Base-by-base conservation (phyloP, 2,329 filamentous ascomycete species). In the Pseudogymnoascus sp. region DNA sequence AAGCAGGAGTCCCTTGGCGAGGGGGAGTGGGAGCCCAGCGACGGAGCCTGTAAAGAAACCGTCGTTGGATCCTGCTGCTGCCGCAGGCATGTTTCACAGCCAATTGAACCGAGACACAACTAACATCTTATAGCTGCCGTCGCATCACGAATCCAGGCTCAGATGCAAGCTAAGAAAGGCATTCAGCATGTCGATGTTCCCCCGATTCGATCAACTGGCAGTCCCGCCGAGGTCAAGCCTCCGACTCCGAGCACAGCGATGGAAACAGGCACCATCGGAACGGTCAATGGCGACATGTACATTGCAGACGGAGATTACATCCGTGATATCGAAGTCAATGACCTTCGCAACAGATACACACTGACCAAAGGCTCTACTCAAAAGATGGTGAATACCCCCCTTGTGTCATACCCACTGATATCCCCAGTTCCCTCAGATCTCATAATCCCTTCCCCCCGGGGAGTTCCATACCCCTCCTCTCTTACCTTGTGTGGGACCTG, bases 291-390 rank as follows among this genome's bases (percentile, higher is more conserved):
- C 69, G 91, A 95, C 70, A 89, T 96, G 73, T 97, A 97, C 73
- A 89, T 96, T 69, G 89, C 92, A 64, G 94, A 97, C 73, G 94
- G 94, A 70, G 94, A 99, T 76, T 97, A 90, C 74, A 97, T 99
- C 77, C 94, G 95, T 76, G 94, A 99, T 72, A 96, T 99, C 71
- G 94, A 97, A 79, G 91, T 99, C 79, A 99, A 99, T 75, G 93
- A 97, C 76, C 78, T 97, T 71, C 88, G 93, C 66, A 99, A 97
- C 74, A 90, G 93, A 69, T 99, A 99, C 76, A 88, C 92, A 74
- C 82, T 99, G 78, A 99, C 93, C 66, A 97, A 97, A 80, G 91
- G 92, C 71, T 89, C 91, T 70, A 96, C 91, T 67, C 94, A 97
- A 82, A 96, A 96, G 85, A 96, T 94, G 93, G 94, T 99, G 97